Percentiles rank a stretch among this genome's conserved stretches.
Conservation (phyloP, 2,329 filamentous ascomycete genomes). For the Trichoderma breve region DNA sequence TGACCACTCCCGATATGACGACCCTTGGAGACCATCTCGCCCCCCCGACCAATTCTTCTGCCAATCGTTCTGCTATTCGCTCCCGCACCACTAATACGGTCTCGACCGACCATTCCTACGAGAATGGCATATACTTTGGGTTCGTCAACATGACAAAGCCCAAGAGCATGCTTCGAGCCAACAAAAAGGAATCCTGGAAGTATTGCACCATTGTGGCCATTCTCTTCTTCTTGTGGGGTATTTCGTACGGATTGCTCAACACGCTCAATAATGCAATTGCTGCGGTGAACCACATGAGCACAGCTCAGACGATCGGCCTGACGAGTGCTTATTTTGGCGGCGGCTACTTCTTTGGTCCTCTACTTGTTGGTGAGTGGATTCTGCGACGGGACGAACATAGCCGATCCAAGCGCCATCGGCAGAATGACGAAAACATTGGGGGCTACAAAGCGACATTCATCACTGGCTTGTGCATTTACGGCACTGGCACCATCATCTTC, state of each 20-base stretch:
- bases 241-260: constrained; percentile 84
- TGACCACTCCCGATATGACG: constrained; percentile 43
- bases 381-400: constrained; percentile 65
- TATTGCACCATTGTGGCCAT: constrained; percentile 74
- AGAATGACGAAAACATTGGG: constrained; percentile 45
- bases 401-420: constrained; percentile 41
- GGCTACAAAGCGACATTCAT: constrained; percentile 83
- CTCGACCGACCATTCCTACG: constrained; percentile 36
- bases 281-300: constrained; percentile 57
- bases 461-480: constrained; percentile 71
- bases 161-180: constrained; percentile 68
- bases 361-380: constrained; percentile 68
- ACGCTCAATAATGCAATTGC: constrained; percentile 73
- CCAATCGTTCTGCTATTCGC: constrained; percentile 18
- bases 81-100: constrained; percentile 34
- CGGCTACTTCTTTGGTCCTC: constrained; percentile 66
- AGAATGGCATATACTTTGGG: constrained; percentile 64
- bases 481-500: constrained; percentile 76
- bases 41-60: neutral
- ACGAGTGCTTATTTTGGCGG: constrained; percentile 70
- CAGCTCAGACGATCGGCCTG: constrained; percentile 63
- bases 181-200: constrained; percentile 62
- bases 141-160: constrained; percentile 70
- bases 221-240: constrained; percentile 85
- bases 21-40: neutral